These are phyloP conservation scores for Hymenotorrendiella dingleyae DNA, from an alignment of 2,329 filamentous ascomycete genomes.

Conservation along the genomic window DNA sequence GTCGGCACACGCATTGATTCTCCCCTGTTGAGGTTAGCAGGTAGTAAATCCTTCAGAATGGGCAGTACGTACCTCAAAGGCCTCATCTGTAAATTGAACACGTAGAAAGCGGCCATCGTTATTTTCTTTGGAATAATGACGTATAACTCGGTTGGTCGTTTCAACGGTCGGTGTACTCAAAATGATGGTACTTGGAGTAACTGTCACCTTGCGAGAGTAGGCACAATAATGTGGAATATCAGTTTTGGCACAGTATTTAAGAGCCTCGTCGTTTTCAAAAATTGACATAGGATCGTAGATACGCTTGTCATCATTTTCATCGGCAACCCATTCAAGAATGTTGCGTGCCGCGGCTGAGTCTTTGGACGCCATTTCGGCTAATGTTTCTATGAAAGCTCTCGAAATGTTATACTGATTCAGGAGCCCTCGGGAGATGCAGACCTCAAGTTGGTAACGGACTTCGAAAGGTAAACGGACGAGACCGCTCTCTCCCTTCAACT, in stretches of 20 bases:
- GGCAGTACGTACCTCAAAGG: conserved; percentile 33
- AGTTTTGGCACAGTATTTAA: conserved; percentile 40
- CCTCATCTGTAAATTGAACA: conserved; percentile 85
- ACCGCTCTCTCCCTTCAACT: conserved; percentile 25
- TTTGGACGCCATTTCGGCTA: conserved; percentile 45
- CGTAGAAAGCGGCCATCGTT: conserved; percentile 75
- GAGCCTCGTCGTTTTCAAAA: conserved; percentile 51
- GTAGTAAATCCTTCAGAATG: too few species aligned
- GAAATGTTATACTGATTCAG: conserved; percentile 72
- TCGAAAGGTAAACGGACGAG: conserved; percentile 52
- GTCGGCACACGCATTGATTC: conserved; percentile 50
- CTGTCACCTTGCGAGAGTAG: conserved; percentile 65
- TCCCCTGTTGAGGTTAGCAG: conserved; percentile 38
- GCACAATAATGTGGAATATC: conserved; percentile 67
- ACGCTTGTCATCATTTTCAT: conserved; percentile 51
- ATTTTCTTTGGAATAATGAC: conserved; percentile 56
- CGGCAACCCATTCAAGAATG: conserved; percentile 69
- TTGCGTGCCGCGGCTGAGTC: conserved; percentile 48
- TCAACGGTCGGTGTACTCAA: conserved; percentile 75
- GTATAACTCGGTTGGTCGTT: conserved; percentile 79
- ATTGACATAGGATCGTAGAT: conserved; percentile 68
- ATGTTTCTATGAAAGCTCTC: conserved; percentile 56
- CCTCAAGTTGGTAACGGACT: conserved; percentile 86
- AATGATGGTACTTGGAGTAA: conserved; percentile 81
- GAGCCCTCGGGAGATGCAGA: conserved; percentile 75